A percentile compares a stretch with the other conserved stretches of the same genome.
phyloP scores from a whole-genome alignment of 805 yeast species.

The Candida alai region DNA sequence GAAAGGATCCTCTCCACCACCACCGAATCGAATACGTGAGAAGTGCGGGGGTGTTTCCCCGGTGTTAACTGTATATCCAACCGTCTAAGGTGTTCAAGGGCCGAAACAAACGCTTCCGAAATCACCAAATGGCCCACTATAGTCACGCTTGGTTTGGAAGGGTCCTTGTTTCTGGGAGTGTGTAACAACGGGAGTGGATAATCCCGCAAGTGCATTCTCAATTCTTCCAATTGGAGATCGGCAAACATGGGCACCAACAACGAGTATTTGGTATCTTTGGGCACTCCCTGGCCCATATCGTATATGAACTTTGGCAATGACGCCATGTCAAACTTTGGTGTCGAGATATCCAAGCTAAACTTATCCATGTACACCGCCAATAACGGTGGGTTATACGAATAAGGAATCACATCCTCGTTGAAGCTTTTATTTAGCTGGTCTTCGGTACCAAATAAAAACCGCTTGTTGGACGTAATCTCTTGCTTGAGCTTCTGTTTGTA shows the following conservation, averaged over 20 bases:
- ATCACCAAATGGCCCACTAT: slow-evolving; percentile 65
- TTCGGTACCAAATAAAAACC: slow-evolving; percentile 36
- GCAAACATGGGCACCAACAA: slow-evolving; percentile 62
- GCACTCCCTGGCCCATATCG: slow-evolving; percentile 79
- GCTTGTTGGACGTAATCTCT: slow-evolving; percentile 34
- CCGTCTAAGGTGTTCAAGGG: slow-evolving; percentile 52
- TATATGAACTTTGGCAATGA: slow-evolving; percentile 59
- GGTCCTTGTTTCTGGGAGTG: slow-evolving; percentile 49
- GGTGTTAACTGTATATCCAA: slow-evolving; percentile 48
- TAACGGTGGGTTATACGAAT: slow-evolving; percentile 33
- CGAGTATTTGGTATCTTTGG: slow-evolving; percentile 64
- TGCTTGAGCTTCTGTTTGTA: slow-evolving; percentile 36
- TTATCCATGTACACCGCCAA: slow-evolving; percentile 26
- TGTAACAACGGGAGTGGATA: slow-evolving; percentile 81
- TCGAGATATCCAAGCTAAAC: slow-evolving; percentile 20
- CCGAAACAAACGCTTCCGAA: slow-evolving; percentile 57
- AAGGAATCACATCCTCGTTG: slow-evolving; percentile 26
- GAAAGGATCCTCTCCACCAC: slow-evolving; percentile 73
- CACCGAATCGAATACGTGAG: slow-evolving; percentile 44
- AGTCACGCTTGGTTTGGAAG: slow-evolving; percentile 19
- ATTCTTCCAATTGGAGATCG: slow-evolving; percentile 54
- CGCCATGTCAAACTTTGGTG: slow-evolving; percentile 24
- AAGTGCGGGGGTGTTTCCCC: not conserved
- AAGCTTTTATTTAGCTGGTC: slow-evolving; percentile 12
- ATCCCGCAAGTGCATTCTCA: slow-evolving; percentile 72